Conservation (phyloP, 2,329 filamentous ascomycete species). For the Chaetoscypha palmicola region DNA sequence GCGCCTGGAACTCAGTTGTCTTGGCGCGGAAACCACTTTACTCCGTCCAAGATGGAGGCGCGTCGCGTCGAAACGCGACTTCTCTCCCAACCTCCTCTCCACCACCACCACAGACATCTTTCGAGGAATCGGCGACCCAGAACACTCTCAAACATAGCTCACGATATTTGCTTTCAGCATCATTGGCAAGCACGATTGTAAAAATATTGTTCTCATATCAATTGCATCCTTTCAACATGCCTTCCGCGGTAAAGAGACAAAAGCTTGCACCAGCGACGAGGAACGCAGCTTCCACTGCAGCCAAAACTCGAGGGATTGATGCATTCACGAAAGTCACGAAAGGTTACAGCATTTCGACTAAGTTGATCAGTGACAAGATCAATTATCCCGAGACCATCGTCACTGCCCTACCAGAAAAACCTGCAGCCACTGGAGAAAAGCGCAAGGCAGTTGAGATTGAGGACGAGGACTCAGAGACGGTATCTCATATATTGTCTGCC, state of each 20-base stretch:
- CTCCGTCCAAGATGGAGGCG: slow-evolving; percentile 23
- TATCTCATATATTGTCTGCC: slow-evolving; percentile 8
- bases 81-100: slow-evolving; percentile 18
- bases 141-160: slow-evolving; percentile 12
- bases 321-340: slow-evolving; percentile 39
- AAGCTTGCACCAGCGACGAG: slow-evolving; percentile 22
- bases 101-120: slow-evolving; percentile 2
- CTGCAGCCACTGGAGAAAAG: slow-evolving; percentile 31
- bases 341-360: slow-evolving; percentile 27
- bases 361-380: slow-evolving; percentile 31
- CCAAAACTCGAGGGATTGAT: slow-evolving; percentile 31
- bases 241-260: slow-evolving; percentile 25
- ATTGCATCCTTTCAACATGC: slow-evolving; percentile 25
- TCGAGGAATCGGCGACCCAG: neutral
- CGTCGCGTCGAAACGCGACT: slow-evolving; percentile 16
- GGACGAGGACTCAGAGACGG: slow-evolving; percentile 19
- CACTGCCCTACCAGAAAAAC: slow-evolving; percentile 26
- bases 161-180: slow-evolving; percentile 17
- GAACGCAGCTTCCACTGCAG: slow-evolving; percentile 21
- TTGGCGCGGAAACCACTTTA: slow-evolving; percentile 22
- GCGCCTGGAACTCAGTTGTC: no score
- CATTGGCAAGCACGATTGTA: slow-evolving; percentile 8
- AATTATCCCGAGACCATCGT: slow-evolving; percentile 22
- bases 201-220: slow-evolving; percentile 18
- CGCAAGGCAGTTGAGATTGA: slow-evolving; percentile 20